A percentile compares a stretch with the other conserved stretches of the same genome.
Conservation (phyloP, 1,284 basidiomycete genomes). For the Mixia osmundae region DNA sequence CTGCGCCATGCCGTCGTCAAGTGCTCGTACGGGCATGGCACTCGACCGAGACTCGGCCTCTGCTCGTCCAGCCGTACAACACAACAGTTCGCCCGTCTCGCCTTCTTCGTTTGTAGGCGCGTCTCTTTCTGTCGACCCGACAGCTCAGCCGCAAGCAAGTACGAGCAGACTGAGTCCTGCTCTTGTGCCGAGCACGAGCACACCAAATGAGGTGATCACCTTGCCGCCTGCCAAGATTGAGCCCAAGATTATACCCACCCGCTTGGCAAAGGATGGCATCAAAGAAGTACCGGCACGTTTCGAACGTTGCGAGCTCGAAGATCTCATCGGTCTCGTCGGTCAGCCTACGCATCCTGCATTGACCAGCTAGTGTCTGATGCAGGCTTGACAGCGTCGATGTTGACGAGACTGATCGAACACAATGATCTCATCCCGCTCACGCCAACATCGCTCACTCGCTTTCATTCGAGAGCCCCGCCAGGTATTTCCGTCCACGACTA, state of each 20-base stretch:
- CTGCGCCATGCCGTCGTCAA: too few species aligned
- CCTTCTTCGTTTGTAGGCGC: too few species aligned
- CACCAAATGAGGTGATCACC: too few species aligned
- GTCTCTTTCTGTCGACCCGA: too few species aligned
- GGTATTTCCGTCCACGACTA: constrained; percentile 68
- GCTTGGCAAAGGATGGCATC: constrained; percentile 7
- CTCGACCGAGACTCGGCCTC: too few species aligned
- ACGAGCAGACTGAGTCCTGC: too few species aligned
- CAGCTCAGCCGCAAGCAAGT: too few species aligned
- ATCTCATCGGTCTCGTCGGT: constrained; percentile 67
- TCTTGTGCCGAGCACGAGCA: too few species aligned
- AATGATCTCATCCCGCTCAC: constrained; percentile 75
- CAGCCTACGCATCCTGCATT: constrained; percentile 13
- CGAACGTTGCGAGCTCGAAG: constrained; percentile 34
- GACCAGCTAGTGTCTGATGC: constrained; percentile 2
- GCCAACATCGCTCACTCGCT: constrained; percentile 64
- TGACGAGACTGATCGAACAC: constrained; percentile 67
- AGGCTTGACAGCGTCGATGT: constrained; percentile 50
- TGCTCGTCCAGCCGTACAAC: too few species aligned
- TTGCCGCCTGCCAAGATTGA: too few species aligned
- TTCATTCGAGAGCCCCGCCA: constrained; percentile 73
- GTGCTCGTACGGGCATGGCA: too few species aligned
- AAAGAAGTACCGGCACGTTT: constrained; percentile 12
- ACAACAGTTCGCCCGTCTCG: too few species aligned
- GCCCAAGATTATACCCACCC: background rate